These are phyloP conservation scores for Bryoglossum gracile DNA, from an alignment of 495 filamentous ascomycete genomes.

Conservation along the genomic window DNA sequence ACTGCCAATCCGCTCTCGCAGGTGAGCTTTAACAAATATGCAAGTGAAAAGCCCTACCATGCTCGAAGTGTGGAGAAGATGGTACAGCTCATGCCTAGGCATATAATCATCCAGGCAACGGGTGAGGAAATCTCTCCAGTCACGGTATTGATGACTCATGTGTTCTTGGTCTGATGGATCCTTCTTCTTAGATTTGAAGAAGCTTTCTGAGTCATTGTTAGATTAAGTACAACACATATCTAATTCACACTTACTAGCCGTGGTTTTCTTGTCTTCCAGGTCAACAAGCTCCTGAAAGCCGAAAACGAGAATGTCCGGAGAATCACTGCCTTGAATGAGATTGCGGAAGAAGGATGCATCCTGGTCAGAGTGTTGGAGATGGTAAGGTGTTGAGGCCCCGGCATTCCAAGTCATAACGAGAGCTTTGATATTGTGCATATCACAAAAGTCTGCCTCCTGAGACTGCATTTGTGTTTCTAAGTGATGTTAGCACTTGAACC, in stretches of 20 bases:
- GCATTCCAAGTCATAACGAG: conserved; percentile 93
- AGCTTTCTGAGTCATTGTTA: conserved; percentile 42
- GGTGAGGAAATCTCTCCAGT: conserved; percentile 85
- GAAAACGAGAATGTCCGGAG: conserved; percentile 88
- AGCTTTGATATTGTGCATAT: conserved; percentile 71
- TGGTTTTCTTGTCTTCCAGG: conserved; percentile 92
- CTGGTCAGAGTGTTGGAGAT: conserved; percentile 57
- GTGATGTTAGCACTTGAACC: conserved; percentile 26
- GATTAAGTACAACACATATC: not conserved
- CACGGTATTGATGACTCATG: conserved; percentile 95
- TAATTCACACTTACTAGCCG: conserved; percentile 60
- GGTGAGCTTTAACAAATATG: conserved; percentile 79
- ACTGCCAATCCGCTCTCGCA: conserved; percentile 66
- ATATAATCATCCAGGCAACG: conserved; percentile 75
- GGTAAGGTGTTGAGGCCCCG: conserved; percentile 80
- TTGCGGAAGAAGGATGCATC: conserved; percentile 71
- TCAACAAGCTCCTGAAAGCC: conserved; percentile 98
- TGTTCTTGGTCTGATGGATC: conserved; percentile 83
- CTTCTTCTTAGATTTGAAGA: conserved; percentile 80
- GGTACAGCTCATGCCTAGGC: conserved; percentile 71
- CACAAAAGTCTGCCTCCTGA: conserved; percentile 73
- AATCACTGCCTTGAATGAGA: conserved; percentile 59
- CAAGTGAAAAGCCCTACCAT: conserved; percentile 93
- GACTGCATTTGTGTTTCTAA: conserved; percentile 76
- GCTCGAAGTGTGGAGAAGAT: conserved; percentile 78